Conservation (phyloP, 306 rosid species). For the Lathyrus sativus region DNA sequence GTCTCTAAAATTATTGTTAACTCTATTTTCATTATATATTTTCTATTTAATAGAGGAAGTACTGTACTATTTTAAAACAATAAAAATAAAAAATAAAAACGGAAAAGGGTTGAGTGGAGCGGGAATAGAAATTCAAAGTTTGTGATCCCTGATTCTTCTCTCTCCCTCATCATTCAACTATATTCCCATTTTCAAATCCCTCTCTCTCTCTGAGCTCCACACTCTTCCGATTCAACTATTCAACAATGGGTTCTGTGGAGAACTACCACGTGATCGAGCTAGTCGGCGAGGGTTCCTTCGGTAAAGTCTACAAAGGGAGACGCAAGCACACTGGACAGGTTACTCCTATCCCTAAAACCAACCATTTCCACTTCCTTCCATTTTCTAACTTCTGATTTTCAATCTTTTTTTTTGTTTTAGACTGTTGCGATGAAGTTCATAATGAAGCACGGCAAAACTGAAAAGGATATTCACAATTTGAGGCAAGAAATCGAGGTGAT, state of each 20-base stretch:
- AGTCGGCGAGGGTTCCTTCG: conserved; percentile 97
- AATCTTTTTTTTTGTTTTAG: conserved; percentile 29
- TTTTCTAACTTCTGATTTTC: conserved; percentile 2
- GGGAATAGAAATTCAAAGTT: conserved; percentile 43
- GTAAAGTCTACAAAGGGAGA: conserved; percentile 96
- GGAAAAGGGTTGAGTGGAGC: conserved; percentile 28
- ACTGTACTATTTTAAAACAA: not conserved
- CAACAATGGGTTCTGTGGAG: conserved; percentile 73
- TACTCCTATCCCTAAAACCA: not conserved
- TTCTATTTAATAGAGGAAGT: no score
- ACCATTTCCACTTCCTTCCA: not conserved
- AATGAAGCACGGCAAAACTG: conserved; percentile 95
- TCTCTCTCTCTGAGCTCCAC: not conserved
- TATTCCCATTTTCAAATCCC: conserved; percentile 28
- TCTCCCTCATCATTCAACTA: not conserved
- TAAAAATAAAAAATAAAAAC: not conserved
- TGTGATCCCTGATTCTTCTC: not conserved
- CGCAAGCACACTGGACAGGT: conserved; percentile 90
- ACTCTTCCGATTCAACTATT: conserved; percentile 28
- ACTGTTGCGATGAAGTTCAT: conserved; percentile 98
- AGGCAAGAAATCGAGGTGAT: conserved; percentile 95
- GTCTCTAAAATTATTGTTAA: no score
- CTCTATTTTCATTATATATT: no score
- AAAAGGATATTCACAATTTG: conserved; percentile 83
- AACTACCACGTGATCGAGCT: conserved; percentile 95